Conservation (phyloP, 192 early-diverging fungal genomes). For the Martensiomyces pterosporus region DNA sequence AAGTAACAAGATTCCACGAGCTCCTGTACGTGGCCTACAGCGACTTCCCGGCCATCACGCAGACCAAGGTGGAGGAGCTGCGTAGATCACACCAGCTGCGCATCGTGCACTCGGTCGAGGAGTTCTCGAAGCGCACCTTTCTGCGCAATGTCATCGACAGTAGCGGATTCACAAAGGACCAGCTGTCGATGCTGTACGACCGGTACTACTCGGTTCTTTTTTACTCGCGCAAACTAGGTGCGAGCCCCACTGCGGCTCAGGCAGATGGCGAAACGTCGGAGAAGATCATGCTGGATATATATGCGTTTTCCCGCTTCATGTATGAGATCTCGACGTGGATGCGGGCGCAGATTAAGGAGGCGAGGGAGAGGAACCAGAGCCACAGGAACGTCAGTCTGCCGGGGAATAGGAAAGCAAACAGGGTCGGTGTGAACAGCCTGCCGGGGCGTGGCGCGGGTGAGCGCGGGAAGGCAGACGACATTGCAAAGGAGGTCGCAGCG, state of each 20-base stretch:
- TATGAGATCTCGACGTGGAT: slow-evolving; percentile 65
- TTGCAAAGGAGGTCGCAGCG: slow-evolving; percentile 21
- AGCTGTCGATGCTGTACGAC: slow-evolving; percentile 87
- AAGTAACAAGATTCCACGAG: slow-evolving; percentile 81
- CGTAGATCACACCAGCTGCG: slow-evolving; percentile 82
- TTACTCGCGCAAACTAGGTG: slow-evolving; percentile 35
- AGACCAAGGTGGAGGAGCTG: slow-evolving; percentile 69
- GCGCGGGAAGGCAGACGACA: slow-evolving; percentile 16
- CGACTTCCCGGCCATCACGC: slow-evolving; percentile 82
- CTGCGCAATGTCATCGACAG: slow-evolving; percentile 74
- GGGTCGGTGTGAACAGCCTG: neutral
- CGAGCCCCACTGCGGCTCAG: neutral
- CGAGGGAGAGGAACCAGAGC: slow-evolving; percentile 32
- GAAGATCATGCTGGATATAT: slow-evolving; percentile 58
- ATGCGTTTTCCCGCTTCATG: slow-evolving; percentile 74
- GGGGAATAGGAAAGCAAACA: slow-evolving; percentile 1
- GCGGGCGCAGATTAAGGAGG: slow-evolving; percentile 50
- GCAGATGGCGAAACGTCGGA: slow-evolving; percentile 19
- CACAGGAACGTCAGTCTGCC: slow-evolving; percentile 30
- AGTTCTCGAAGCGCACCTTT: slow-evolving; percentile 87
- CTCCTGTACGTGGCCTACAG: slow-evolving; percentile 87
- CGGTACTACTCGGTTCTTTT: slow-evolving; percentile 78
- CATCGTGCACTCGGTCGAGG: slow-evolving; percentile 88
- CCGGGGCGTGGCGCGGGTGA: neutral
- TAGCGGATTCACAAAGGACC: slow-evolving; percentile 77